These are phyloP conservation scores for Arthrobotrys sinensis DNA, from an alignment of 2,329 filamentous ascomycete species.

Conservation along the genomic window DNA sequence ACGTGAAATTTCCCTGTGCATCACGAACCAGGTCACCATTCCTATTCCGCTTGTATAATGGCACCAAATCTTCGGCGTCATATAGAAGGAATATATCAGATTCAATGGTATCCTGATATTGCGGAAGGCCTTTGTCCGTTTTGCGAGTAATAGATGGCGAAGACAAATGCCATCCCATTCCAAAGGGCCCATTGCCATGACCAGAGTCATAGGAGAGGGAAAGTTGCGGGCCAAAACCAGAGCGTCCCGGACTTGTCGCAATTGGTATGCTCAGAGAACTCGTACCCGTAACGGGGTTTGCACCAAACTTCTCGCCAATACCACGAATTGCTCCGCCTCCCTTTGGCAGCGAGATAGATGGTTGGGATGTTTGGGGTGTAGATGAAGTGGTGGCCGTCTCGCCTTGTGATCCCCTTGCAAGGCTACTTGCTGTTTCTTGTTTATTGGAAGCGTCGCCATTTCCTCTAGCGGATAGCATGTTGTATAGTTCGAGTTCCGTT, in stretches of 20 bases:
- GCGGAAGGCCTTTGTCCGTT: constrained; percentile 61
- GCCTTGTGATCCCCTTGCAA: background rate
- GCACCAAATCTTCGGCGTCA: constrained; percentile 64
- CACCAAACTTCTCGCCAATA: constrained; percentile 28
- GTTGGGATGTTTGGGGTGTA: background rate
- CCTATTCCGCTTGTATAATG: constrained; percentile 7
- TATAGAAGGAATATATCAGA: constrained; percentile 63
- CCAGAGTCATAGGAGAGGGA: constrained; percentile 63
- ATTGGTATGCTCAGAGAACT: constrained; percentile 8
- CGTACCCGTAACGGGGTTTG: constrained; percentile 25
- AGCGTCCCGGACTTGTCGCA: background rate
- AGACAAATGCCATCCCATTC: constrained; percentile 64
- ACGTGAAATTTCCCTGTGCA: constrained; percentile 7
- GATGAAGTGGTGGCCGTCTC: background rate
- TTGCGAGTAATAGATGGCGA: constrained; percentile 60
- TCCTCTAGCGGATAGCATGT: background rate
- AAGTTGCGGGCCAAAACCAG: constrained; percentile 54
- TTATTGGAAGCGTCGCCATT: background rate
- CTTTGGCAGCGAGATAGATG: constrained; percentile 9
- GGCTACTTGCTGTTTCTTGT: background rate
- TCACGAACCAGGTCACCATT: background rate
- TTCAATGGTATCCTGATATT: constrained; percentile 54
- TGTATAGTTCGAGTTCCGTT: background rate
- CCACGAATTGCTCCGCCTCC: constrained; percentile 16
- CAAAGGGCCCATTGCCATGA: constrained; percentile 64